A percentile compares a stretch with the other conserved stretches of the same genome.
phyloP scores from a whole-genome alignment of 148 eudicot species.

The Amaranthus hypochondriacus region DNA sequence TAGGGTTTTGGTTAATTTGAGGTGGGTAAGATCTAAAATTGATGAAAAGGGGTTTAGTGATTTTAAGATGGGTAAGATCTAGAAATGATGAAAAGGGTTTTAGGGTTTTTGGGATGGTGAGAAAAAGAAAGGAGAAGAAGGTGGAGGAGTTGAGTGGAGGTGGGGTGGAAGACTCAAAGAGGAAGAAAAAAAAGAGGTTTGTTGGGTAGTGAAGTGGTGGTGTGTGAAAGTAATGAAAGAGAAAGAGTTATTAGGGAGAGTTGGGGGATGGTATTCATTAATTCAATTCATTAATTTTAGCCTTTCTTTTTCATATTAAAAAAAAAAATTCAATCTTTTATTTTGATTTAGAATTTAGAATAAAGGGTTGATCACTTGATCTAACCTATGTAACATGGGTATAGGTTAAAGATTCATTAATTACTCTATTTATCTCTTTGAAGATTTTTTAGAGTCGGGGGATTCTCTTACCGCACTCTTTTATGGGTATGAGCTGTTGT shows the following conservation, averaged over 20 bases:
- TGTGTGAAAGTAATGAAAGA: slow-evolving; percentile 5
- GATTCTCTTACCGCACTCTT: too few relatives aligned
- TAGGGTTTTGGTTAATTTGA: slow-evolving; percentile 12
- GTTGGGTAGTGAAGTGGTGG: slow-evolving; percentile 25
- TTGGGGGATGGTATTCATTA: slow-evolving; percentile 8
- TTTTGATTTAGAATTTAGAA: too few relatives aligned
- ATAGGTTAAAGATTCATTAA: too few relatives aligned
- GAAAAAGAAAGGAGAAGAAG: too few relatives aligned
- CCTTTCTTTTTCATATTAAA: neutral
- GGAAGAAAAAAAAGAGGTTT: slow-evolving; percentile 17
- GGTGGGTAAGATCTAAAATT: neutral
- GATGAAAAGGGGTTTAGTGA: slow-evolving; percentile 12
- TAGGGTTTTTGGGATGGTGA: slow-evolving; percentile 2
- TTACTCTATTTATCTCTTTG: too few relatives aligned
- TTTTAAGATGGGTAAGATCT: neutral
- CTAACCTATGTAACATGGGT: too few relatives aligned
- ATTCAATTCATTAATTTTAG: neutral
- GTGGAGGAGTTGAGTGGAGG: neutral
- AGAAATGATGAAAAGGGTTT: neutral
- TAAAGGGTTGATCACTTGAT: too few relatives aligned
- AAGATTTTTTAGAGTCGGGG: too few relatives aligned
- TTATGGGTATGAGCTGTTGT: too few relatives aligned
- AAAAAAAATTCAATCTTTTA: too few relatives aligned
- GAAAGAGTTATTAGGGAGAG: slow-evolving; percentile 8
- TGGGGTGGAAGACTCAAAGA: neutral